These are phyloP conservation scores for Podaxis pistillaris DNA, from an alignment of 768 basidiomycete genomes.

Conservation along the genomic window DNA sequence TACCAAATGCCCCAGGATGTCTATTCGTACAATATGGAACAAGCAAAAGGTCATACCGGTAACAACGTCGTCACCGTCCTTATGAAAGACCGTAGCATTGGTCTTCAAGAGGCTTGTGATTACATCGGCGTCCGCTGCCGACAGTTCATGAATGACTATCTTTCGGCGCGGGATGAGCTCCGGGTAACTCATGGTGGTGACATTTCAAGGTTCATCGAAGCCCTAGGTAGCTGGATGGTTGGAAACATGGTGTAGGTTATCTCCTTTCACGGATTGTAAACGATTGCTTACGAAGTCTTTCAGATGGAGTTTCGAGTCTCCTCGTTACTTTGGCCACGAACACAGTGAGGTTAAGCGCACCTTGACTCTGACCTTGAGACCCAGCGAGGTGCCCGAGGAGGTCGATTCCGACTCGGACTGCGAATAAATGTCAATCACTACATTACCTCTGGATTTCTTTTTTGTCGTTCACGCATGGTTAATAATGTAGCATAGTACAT, in stretches of 20 bases:
- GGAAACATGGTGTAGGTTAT: conserved; percentile 54
- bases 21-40: conserved; percentile 75
- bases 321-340: conserved; percentile 62
- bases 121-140: conserved; percentile 51
- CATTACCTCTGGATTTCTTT: neutral
- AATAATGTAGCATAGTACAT: conserved; percentile 9
- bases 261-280: neutral
- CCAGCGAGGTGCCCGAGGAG: conserved; percentile 28
- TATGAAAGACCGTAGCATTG: conserved; percentile 52
- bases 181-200: conserved; percentile 53
- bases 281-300: conserved; percentile 9
- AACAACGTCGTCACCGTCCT: conserved; percentile 72
- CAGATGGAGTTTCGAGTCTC: conserved; percentile 69
- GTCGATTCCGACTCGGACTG: conserved; percentile 35
- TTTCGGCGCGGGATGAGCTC: conserved; percentile 42
- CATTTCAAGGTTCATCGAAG: conserved; percentile 51
- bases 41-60: conserved; percentile 58
- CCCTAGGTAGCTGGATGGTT: conserved; percentile 57
- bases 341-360: conserved; percentile 47
- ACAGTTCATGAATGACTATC: conserved; percentile 49
- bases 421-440: conserved; percentile 25
- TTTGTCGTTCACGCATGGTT: neutral
- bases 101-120: conserved; percentile 60
- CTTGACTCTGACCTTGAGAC: conserved; percentile 29
- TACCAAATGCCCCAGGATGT: conserved; percentile 45